A percentile compares a stretch with the other conserved stretches of the same genome.
Conservation (phyloP, 2,329 filamentous ascomycete genomes). For the Massarina eburnea region DNA sequence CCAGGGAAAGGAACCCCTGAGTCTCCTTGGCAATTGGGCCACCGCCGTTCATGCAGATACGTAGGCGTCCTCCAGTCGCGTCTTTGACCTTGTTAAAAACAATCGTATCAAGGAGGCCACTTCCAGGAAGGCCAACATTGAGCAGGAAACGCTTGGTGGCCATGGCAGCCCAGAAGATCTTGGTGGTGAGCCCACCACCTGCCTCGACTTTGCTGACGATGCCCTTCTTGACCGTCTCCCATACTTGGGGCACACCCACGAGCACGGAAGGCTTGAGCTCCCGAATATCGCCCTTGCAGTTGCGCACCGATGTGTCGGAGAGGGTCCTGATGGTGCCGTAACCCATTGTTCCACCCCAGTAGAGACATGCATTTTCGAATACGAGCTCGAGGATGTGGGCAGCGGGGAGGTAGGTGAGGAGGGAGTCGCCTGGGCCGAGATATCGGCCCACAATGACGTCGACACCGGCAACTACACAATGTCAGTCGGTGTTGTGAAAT, state of each 20-base stretch:
- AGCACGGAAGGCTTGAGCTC: constrained; percentile 88
- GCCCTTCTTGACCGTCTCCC: constrained; percentile 97
- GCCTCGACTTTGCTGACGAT: constrained; percentile 77
- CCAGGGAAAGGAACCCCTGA: constrained; percentile 85
- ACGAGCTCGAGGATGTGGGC: constrained; percentile 97
- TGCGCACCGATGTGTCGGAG: constrained; percentile 80
- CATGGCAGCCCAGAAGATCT: constrained; percentile 75
- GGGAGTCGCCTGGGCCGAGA: constrained; percentile 73
- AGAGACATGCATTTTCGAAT: constrained; percentile 88
- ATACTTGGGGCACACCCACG: constrained; percentile 93
- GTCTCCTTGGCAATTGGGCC: constrained; percentile 88
- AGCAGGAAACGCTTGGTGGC: constrained; percentile 64
- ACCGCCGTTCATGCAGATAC: constrained; percentile 92
- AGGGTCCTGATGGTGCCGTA: constrained; percentile 91
- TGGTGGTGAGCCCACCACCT: constrained; percentile 68
- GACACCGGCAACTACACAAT: constrained; percentile 68
- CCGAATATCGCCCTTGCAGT: constrained; percentile 91
- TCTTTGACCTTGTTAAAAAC: constrained; percentile 93
- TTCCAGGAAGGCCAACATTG: constrained; percentile 63
- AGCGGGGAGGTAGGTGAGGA: constrained; percentile 89
- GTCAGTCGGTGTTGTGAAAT: constrained; percentile 9
- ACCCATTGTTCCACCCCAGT: constrained; percentile 87
- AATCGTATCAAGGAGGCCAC: constrained; percentile 72
- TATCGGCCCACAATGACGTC: constrained; percentile 75
- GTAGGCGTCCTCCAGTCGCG: constrained; percentile 82